Evolutionary conservation across 2,329 filamentous ascomycete species (phyloP).

Genomic region (Rachicladosporium sp.): DNA sequence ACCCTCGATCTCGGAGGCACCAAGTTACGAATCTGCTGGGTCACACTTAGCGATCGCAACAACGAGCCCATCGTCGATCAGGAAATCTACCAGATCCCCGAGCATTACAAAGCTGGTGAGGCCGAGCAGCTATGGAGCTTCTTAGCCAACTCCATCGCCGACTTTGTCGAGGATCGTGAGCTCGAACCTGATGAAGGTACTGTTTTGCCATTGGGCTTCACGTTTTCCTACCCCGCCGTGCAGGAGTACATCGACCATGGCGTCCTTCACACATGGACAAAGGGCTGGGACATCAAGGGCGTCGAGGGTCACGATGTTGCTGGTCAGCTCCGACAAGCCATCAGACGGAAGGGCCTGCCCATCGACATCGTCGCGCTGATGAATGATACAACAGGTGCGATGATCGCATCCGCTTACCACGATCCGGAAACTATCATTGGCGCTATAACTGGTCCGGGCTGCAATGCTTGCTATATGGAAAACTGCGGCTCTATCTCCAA

Average conservation of each 20-base stretch:
- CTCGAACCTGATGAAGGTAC: conserved; percentile 47
- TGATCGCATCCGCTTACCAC: conserved; percentile 83
- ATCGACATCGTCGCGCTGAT: conserved; percentile 77
- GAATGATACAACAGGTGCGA: conserved; percentile 85
- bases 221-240: conserved; percentile 89
- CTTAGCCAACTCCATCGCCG: conserved; percentile 81
- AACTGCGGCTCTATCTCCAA: conserved; percentile 70
- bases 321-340: conserved; percentile 70
- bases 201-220: conserved; percentile 75
- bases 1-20: conserved; percentile 95
- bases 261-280: conserved; percentile 89
- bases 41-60: conserved; percentile 74
- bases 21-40: conserved; percentile 89
- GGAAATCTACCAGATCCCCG: conserved; percentile 90
- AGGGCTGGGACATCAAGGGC: conserved; percentile 87
- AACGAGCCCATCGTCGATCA: conserved; percentile 93
- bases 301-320: conserved; percentile 89
- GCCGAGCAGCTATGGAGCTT: conserved; percentile 90
- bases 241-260: conserved; percentile 92
- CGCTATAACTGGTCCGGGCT: conserved; percentile 87
- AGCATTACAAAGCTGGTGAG: conserved; percentile 79
- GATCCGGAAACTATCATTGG: conserved; percentile 75
- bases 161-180: conserved; percentile 84
- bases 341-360: conserved; percentile 68
- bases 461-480: conserved; percentile 92